Base-by-base conservation (phyloP, 2,329 filamentous ascomycete genomes). In the Helotiales sp. region DNA sequence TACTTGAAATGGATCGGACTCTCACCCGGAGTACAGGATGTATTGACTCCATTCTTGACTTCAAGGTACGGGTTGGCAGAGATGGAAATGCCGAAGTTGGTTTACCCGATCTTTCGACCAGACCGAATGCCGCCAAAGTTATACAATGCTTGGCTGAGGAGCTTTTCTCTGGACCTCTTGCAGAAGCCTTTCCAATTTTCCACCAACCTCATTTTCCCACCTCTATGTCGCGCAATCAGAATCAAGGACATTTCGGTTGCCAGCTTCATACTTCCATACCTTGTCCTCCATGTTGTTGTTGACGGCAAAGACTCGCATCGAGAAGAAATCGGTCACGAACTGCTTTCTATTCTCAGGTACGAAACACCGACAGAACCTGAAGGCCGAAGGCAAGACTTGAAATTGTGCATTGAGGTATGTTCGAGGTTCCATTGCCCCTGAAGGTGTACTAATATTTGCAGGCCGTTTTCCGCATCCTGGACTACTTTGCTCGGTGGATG, bases 401-500 rank as follows among this genome's bases (percentile, higher is more conserved):
- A 95, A 75, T 84, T 92, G 61, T 97, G 92, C 77, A 97, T 93
- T 75, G 93, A 98, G 83, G 93, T 93, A 82, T 45, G 49, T 11
- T 8, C 22, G 34, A 49, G 4, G 6, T 22, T 57, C 10, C 7
- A 11, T 10, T 47, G 17, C 52, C 47, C 28, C 11, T 28, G n/a
- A 6, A 61, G 4, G 3, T 1, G 3, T 72, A 34, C 75, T 79
- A 43, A 80, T n/a, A 2, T 17, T 61, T 37, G 24, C 65, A 96
- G 91, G 93, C 91, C 65, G 90, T 97, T 1, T 99, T 99, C 77
- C 88, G 91, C 55, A 87, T 96, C 3, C 84, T 99, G 0, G 96
- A 99, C 78, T 98, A 99, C 77, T 87, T 95, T 68, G 93, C 93
- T 75, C 87, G 91, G 70, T 99, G 95, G 93, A 82, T 96, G 26